Conservation (phyloP, 495 filamentous ascomycete species). For the Amorphotheca resinae region DNA sequence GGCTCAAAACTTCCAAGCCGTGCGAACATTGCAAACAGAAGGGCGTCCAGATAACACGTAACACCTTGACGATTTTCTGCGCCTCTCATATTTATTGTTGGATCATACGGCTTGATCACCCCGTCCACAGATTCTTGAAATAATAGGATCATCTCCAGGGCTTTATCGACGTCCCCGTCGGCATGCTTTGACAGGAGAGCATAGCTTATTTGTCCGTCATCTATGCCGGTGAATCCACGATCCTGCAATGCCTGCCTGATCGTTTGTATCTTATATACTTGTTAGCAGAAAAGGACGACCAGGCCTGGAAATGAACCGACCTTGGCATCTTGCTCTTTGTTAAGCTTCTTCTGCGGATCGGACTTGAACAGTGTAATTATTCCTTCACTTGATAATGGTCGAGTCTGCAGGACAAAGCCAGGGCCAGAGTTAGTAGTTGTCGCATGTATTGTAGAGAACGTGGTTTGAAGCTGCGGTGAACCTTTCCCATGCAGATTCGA, state of each 20-base stretch:
- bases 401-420: conserved; percentile 26
- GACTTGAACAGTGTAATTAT: conserved; percentile 36
- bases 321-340: conserved; percentile 43
- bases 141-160: conserved; percentile 60
- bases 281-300: conserved; percentile 1
- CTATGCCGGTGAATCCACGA: conserved; percentile 39
- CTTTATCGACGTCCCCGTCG: conserved; percentile 57
- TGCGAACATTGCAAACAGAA: conserved; percentile 97
- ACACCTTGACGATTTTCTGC: conserved; percentile 77
- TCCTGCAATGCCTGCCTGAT: conserved; percentile 38
- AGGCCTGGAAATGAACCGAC: conserved; percentile 16
- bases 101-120: conserved; percentile 59
- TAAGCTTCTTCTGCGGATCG: conserved; percentile 37
- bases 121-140: conserved; percentile 72
- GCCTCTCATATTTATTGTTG: conserved; percentile 59
- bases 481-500: conserved; percentile 17
- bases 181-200: conserved; percentile 53
- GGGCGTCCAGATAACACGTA: conserved; percentile 82
- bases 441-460: conserved; percentile 16
- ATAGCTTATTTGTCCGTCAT: conserved; percentile 55
- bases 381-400: conserved; percentile 19
- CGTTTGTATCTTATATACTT: conserved; percentile 37
- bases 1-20: conserved; percentile 81
- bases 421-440: conserved; percentile 26
- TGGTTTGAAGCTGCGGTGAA: conserved; percentile 18